Percentiles rank a stretch among this genome's conserved stretches.
These are phyloP conservation scores for Yamadazyma tumulicola DNA, from an alignment of 805 yeast species.

Conservation along the genomic window DNA sequence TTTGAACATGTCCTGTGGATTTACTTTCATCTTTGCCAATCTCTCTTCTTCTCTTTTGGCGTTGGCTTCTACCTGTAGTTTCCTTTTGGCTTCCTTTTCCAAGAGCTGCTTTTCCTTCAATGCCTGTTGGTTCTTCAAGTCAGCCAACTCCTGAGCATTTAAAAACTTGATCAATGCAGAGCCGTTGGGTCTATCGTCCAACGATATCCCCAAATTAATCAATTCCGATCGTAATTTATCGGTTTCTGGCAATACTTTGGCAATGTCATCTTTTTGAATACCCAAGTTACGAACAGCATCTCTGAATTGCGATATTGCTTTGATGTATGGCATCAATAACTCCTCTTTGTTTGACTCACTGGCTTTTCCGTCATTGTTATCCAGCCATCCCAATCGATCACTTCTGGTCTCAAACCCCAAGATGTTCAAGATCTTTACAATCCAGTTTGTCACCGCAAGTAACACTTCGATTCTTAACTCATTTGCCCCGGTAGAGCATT, in stretches of 20 bases:
- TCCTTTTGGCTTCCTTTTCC: conserved; percentile 57
- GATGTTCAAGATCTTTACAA: conserved; percentile 64
- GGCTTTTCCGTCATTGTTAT: conserved; percentile 16
- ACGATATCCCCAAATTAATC: conserved; percentile 70
- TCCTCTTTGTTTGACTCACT: conserved; percentile 48
- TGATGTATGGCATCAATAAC: conserved; percentile 72
- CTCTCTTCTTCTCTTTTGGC: conserved; percentile 64
- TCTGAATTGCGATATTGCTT: conserved; percentile 73
- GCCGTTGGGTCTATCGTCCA: conserved; percentile 83
- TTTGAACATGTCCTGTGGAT: conserved; percentile 74
- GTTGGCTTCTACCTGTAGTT: conserved; percentile 43
- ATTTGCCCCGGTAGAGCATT: conserved; percentile 36
- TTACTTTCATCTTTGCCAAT: conserved; percentile 59
- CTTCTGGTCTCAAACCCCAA: conserved; percentile 73
- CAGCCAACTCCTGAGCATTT: conserved; percentile 63
- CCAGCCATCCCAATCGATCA: conserved; percentile 82
- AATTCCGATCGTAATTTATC: conserved; percentile 74
- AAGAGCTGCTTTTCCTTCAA: conserved; percentile 59
- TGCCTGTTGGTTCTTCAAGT: conserved; percentile 56
- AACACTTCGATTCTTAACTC: conserved; percentile 65
- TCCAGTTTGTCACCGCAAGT: conserved; percentile 59
- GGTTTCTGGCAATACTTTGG: conserved; percentile 58
- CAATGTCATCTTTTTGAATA: conserved; percentile 51
- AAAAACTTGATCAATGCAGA: conserved; percentile 84
- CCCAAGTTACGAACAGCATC: conserved; percentile 77